Evolutionary conservation across 2,329 filamentous ascomycete genomes (phyloP).

Genomic region (Trichoderma atrobrunneum): DNA sequence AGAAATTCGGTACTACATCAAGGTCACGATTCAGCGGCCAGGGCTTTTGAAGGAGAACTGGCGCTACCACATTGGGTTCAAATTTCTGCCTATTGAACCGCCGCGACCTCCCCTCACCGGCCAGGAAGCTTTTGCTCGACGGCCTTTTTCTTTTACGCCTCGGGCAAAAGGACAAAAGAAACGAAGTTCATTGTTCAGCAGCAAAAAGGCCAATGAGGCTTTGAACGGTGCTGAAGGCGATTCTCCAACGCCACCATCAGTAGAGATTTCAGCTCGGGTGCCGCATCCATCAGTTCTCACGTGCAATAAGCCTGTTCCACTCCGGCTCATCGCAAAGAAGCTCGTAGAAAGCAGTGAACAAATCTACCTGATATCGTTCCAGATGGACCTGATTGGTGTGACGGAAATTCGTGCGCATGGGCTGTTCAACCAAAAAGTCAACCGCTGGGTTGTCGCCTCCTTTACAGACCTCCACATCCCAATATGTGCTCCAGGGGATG

Average conservation of each 20-base stretch:
- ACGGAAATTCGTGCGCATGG: conserved; percentile 79
- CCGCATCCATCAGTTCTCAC: conserved; percentile 87
- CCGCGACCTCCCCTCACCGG: conserved; percentile 65
- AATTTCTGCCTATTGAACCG: conserved; percentile 89
- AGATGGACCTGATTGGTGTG: conserved; percentile 76
- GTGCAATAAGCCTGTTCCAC: conserved; percentile 79
- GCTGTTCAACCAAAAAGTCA: conserved; percentile 65
- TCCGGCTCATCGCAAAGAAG: conserved; percentile 77
- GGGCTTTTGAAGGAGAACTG: conserved; percentile 89
- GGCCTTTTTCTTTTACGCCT: conserved; percentile 59
- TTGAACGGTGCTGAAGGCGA: conserved; percentile 31
- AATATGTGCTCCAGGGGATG: conserved; percentile 51
- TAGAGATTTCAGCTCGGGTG: conserved; percentile 75
- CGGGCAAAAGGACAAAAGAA: conserved; percentile 43
- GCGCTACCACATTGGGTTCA: conserved; percentile 66
- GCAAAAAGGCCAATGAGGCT: conserved; percentile 29
- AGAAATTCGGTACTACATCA: conserved; percentile 91
- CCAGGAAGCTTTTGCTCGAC: conserved; percentile 80
- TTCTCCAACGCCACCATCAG: conserved; percentile 51
- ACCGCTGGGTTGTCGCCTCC: conserved; percentile 73
- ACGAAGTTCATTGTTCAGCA: conserved; percentile 59
- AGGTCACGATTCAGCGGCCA: conserved; percentile 89
- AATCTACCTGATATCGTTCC: conserved; percentile 73
- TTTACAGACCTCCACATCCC: conserved; percentile 69
- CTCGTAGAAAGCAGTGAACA: conserved; percentile 65